Percentiles rank a stretch among this genome's conserved stretches.
phyloP scores from a whole-genome alignment of 148 eudicot species.

The Rhododendron griersonianum region DNA sequence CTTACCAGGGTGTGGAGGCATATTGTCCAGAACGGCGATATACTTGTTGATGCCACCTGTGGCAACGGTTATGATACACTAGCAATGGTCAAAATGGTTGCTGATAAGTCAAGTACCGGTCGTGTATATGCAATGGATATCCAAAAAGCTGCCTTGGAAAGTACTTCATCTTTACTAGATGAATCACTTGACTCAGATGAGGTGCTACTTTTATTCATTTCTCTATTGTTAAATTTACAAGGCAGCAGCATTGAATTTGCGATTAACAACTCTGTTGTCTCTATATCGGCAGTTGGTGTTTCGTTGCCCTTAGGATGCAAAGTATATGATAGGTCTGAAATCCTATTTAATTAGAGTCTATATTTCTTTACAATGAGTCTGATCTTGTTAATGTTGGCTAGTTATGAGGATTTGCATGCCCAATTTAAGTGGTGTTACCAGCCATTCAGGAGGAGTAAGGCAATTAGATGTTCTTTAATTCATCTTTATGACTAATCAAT shows the following conservation, averaged over 20 bases:
- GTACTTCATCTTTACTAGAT: conserved; percentile 54
- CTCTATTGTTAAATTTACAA: background rate
- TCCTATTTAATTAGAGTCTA: background rate
- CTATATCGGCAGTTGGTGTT: background rate
- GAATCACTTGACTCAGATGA: conserved; percentile 40
- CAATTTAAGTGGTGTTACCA: background rate
- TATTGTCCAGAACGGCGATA: conserved; percentile 65
- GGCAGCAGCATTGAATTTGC: background rate
- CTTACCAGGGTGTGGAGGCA: conserved; percentile 64
- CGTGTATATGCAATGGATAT: conserved; percentile 79
- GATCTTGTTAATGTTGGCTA: background rate
- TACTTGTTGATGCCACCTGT: conserved; percentile 89
- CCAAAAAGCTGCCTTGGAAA: conserved; percentile 64
- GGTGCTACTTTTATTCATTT: conserved; percentile 35
- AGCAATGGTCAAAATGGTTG: conserved; percentile 66
- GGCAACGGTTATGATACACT: conserved; percentile 93
- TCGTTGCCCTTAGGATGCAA: background rate
- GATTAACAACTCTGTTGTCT: background rate
- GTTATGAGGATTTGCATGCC: background rate
- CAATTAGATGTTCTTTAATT: background rate
- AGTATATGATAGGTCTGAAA: background rate
- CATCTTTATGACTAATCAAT: background rate
- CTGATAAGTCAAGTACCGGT: conserved; percentile 42
- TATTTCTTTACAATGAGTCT: background rate
- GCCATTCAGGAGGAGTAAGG: background rate